Evolutionary conservation across 1,139 yeast genomes (phyloP), one percentile per base, ranked within the genome.

Genomic region (Yamadazyma trypodendri): DNA sequence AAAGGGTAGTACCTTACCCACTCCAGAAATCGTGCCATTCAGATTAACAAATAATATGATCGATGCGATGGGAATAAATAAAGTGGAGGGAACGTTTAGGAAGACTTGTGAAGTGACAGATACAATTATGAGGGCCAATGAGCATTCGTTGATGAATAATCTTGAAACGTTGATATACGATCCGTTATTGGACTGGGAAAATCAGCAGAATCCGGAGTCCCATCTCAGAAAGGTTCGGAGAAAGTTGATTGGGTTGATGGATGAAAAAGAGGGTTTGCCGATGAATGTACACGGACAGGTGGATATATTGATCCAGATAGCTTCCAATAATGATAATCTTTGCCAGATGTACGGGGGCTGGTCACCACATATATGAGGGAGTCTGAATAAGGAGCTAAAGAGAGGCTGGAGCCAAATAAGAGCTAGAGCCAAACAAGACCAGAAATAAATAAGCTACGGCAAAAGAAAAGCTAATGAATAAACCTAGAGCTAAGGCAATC

Each of bases 11-110:
- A 74, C 77, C 2, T 63, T 85, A 22, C 82, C 81, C 1, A 77
- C 79, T 6, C 99, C 98, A 0, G 99, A 94, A 55, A 68, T 88
- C 25, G 98, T 94, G 2, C 99, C 98, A 0, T 94, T 94, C 59
- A 69, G 99, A 44, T 61, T 94, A 35, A 92, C 98, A 0, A 87
- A 79, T 36, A 90, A 92, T 53, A 75, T 94, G 75, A 79, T 82
- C 4, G 96, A 89, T 60, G 97, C 96, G 0, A 79, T 89, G 71
- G 97, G 98, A 2, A 80, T 89, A 1, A 78, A 84, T 37, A 95
- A 95, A 1, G 82, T 87, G 27, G 98, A 94, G 54, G 99, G 98
- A 0, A 72, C 87, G 1, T 94, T 89, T 58, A 72, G 97, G 45
- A 78, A 77, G 39, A 75, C 95, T 0, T 83, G 96, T 55, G 98